Percentiles rank a stretch among this genome's conserved stretches.
These are phyloP conservation scores for Aspergillus ellipticus DNA, from an alignment of 495 filamentous ascomycete species.

Conservation along the genomic window DNA sequence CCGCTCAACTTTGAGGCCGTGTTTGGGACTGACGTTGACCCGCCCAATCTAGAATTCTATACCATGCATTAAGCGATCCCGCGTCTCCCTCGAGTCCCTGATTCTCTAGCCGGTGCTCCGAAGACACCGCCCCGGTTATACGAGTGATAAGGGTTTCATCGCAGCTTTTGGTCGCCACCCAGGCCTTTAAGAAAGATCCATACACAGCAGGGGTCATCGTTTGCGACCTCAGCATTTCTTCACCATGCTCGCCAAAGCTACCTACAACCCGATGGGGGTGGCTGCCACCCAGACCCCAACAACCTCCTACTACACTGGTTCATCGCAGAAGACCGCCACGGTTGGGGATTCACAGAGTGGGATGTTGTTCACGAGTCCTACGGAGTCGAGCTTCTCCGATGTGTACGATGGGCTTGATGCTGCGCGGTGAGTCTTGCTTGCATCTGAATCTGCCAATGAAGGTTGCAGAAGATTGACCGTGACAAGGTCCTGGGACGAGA, in stretches of 20 bases:
- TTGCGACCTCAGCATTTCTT: neutral
- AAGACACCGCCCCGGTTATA: neutral
- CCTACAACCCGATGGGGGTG: constrained; percentile 63
- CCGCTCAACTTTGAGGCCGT: neutral
- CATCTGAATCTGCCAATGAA: neutral
- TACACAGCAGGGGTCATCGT: neutral
- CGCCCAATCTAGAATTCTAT: neutral
- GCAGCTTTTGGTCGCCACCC: neutral
- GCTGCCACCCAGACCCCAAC: constrained; percentile 52
- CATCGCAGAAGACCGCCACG: constrained; percentile 47
- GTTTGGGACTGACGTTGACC: neutral
- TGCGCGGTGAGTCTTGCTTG: constrained; percentile 48
- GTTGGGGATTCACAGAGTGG: constrained; percentile 57
- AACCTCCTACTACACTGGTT: constrained; percentile 49
- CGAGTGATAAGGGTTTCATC: neutral
- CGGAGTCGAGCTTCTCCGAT: constrained; percentile 95
- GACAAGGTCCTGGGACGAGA: constrained; percentile 79
- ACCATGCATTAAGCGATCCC: constrained; percentile 17
- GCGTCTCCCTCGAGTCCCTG: constrained; percentile 7
- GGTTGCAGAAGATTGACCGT: constrained; percentile 18
- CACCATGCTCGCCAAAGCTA: constrained; percentile 80
- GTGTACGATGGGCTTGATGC: constrained; percentile 54
- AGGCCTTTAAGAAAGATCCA: neutral
- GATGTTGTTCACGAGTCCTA: constrained; percentile 73
- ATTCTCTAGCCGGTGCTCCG: constrained; percentile 2